Conservation (phyloP, 257 asterid species). For the Ocimum tenuiflorum region DNA sequence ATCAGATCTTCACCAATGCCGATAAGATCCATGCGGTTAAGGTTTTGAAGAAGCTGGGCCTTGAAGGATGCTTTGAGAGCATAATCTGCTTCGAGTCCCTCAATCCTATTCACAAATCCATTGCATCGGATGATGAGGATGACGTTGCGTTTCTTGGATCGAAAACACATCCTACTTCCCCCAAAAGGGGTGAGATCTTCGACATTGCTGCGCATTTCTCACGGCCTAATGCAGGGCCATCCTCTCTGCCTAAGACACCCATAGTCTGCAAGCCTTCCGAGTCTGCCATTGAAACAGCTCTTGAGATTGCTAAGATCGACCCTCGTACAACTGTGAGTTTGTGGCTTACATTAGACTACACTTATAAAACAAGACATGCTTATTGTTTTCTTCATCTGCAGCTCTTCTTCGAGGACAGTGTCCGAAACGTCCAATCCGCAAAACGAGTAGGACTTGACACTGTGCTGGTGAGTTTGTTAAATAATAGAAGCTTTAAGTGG, state of each 20-base stretch:
- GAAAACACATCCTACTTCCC: background rate
- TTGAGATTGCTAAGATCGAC: conserved; percentile 62
- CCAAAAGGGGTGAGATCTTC: conserved; percentile 28
- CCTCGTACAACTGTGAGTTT: conserved; percentile 71
- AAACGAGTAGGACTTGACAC: conserved; percentile 77
- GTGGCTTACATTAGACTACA: too few species aligned
- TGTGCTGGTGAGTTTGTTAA: conserved; percentile 50
- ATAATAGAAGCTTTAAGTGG: background rate
- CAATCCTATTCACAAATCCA: conserved; percentile 55
- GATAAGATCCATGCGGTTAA: conserved; percentile 67
- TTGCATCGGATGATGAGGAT: conserved; percentile 69
- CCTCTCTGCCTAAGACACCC: conserved; percentile 72
- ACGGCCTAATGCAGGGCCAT: conserved; percentile 19
- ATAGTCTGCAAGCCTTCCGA: conserved; percentile 86
- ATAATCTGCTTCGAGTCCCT: conserved; percentile 86
- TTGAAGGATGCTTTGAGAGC: conserved; percentile 85
- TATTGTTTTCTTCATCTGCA: conserved; percentile 19
- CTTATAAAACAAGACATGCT: too few species aligned
- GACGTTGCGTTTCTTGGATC: conserved; percentile 56
- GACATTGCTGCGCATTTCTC: conserved; percentile 54
- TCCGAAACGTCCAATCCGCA: conserved; percentile 77
- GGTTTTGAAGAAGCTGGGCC: conserved; percentile 51
- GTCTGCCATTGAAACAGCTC: conserved; percentile 68
- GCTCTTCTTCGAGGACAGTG: conserved; percentile 92
- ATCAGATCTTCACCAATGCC: conserved; percentile 85